These are phyloP conservation scores for Neofusicoccum parvum DNA, from an alignment of 2,329 filamentous ascomycete species.

Conservation along the genomic window DNA sequence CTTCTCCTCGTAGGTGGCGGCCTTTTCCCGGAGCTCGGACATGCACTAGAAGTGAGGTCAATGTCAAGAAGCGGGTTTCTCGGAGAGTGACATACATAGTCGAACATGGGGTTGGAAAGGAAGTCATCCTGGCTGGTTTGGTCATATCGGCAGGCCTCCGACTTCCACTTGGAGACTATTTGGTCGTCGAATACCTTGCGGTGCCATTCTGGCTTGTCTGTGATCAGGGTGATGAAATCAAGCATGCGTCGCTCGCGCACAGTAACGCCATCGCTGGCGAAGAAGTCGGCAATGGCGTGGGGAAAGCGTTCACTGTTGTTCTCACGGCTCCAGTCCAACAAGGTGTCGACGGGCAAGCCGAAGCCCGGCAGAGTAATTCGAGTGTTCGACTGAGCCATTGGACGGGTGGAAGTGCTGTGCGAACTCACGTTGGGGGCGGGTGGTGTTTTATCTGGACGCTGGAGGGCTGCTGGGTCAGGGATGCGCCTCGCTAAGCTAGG, in stretches of 20 bases:
- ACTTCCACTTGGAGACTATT: slow-evolving; percentile 36
- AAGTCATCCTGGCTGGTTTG: neutral
- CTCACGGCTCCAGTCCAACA: slow-evolving; percentile 25
- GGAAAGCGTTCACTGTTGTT: slow-evolving; percentile 33
- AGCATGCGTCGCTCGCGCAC: slow-evolving; percentile 45
- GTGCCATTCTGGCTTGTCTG: slow-evolving; percentile 45
- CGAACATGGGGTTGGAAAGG: slow-evolving; percentile 9
- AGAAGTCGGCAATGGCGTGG: slow-evolving; percentile 33
- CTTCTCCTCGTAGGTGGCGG: slow-evolving; percentile 45
- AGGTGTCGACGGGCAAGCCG: slow-evolving; percentile 36
- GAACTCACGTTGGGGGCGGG: no score
- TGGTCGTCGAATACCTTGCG: slow-evolving; percentile 41
- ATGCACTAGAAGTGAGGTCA: slow-evolving; percentile 27
- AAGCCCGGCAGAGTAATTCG: slow-evolving; percentile 32
- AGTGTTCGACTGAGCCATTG: neutral
- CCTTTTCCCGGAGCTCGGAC: slow-evolving; percentile 55
- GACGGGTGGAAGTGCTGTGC: no score
- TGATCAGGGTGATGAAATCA: slow-evolving; percentile 42
- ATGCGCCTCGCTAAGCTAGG: no score
- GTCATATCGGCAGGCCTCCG: slow-evolving; percentile 24
- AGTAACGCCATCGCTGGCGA: slow-evolving; percentile 25
- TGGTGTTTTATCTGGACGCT: no score
- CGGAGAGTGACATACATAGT: neutral
- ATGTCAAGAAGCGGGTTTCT: neutral
- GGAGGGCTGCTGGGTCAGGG: no score